Evolutionary conservation across 2,329 filamentous ascomycete genomes (phyloP), one percentile per base, ranked within the genome.

Genomic region (Stenocarpella maydis): DNA sequence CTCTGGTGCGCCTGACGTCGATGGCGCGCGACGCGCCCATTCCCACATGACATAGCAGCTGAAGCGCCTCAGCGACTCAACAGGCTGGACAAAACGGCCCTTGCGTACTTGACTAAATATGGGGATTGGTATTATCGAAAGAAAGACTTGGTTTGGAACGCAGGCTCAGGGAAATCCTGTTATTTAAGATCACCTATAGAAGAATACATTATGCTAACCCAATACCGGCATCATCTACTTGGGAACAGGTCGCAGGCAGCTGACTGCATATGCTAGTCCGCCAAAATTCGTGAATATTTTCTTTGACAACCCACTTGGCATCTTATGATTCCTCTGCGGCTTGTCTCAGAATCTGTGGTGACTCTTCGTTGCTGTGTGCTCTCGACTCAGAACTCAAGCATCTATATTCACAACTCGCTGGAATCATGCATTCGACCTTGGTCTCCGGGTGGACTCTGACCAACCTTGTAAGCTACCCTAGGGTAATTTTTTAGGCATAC

Each of bases 181-280:
- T 17, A 17, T 26, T 45, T 14, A 45, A 28, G 43, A 63, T 34
- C n/a, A 19, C 39, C 34, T 37, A 14, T 10, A n/a, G 28, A 19
- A 63, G 41, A 17, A 21, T 15, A 31, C 14, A 8, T 63, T 12
- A 19, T 21, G 19, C 58, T 63, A 63, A 47, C 58, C 41, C 9
- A n/a, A 63, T 49, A 21, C 26, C 21, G 58, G 28, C 9, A 10
- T 19, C 9, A 19, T 63, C 58, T 63, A 28, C 39, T 8, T n/a
- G 26, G 34, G 34, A 31, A 31, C 31, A 31, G 34, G 5, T 37
- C 10, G 34, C 34, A 37, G 34, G 34, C 34, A 5, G 8, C 41
- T 49, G 58, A 63, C 26, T 63, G 58, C 58, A 63, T 63, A 14
- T 49, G n/a, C 58, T 63, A 49, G 41, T 34, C 58, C n/a, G 41